Evolutionary conservation across 148 eudicot genomes (phyloP).

Genomic region (Diospyros lotus): DNA sequence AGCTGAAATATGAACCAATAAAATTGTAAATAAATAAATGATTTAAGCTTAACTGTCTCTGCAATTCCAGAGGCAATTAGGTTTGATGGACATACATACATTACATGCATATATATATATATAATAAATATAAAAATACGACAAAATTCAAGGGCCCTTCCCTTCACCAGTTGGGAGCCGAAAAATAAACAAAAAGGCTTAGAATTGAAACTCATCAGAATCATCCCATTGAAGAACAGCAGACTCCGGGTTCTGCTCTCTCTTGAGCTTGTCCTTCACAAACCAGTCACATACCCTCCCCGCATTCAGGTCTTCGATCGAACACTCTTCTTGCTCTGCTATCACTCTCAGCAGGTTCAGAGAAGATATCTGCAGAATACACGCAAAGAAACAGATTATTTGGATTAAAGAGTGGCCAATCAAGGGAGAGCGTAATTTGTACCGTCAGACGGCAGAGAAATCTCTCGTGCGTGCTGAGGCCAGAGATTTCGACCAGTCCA

Average conservation of each 20-base stretch:
- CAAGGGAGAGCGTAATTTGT: neutral
- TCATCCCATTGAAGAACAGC: slow-evolving; percentile 91
- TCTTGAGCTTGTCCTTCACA: slow-evolving; percentile 76
- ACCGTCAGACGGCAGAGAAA: slow-evolving; percentile 89
- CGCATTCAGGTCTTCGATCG: slow-evolving; percentile 89
- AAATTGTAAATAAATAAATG: too few species aligned
- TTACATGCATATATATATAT: too few species aligned
- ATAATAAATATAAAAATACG: too few species aligned
- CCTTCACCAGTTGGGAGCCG: too few species aligned
- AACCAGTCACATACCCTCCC: slow-evolving; percentile 91
- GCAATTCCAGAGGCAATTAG: too few species aligned
- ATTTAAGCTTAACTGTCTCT: too few species aligned
- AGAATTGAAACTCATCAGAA: slow-evolving; percentile 37
- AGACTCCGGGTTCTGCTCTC: slow-evolving; percentile 75
- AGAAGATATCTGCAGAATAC: slow-evolving; percentile 63
- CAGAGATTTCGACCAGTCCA: slow-evolving; percentile 83
- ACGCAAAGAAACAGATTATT: neutral
- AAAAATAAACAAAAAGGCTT: slow-evolving; percentile 4
- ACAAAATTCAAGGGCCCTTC: too few species aligned
- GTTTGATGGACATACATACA: too few species aligned
- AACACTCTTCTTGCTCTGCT: slow-evolving; percentile 74
- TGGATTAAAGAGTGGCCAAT: too few species aligned
- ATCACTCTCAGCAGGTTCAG: slow-evolving; percentile 69
- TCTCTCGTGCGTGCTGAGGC: slow-evolving; percentile 71
- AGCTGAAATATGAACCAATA: too few species aligned